Conservation (phyloP, 2,329 filamentous ascomycete species). For the Fusarium algeriense region DNA sequence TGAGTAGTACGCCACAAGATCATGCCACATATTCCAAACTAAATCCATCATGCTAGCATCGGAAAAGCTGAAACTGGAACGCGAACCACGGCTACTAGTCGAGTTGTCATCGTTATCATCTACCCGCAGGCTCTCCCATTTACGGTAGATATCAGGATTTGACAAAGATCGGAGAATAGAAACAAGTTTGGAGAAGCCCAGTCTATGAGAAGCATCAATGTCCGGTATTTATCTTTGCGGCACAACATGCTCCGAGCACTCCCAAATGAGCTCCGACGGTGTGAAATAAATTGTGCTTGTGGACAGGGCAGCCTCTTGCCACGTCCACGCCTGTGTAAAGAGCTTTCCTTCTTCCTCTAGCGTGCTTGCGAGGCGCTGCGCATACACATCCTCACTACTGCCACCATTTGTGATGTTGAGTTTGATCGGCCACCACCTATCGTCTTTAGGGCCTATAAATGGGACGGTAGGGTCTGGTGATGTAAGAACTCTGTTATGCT, state of each 20-base stretch:
- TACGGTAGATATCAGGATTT: neutral
- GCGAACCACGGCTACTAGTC: no score
- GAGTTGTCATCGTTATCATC: neutral
- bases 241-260: neutral
- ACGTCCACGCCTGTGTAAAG: neutral
- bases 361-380: neutral
- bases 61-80: neutral
- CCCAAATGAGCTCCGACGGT: neutral
- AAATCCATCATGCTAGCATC: neutral
- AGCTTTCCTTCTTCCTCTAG: neutral
- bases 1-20: neutral
- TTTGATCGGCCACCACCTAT: neutral
- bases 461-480: neutral
- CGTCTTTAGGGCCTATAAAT: neutral
- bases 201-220: neutral
- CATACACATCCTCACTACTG: neutral
- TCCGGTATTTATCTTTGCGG: neutral
- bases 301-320: constrained; percentile 1
- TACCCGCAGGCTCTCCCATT: neutral
- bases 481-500: neutral
- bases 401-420: accelerated
- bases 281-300: neutral
- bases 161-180: neutral
- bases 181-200: neutral
- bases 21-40: neutral